Conservation (phyloP, 2,329 filamentous ascomycete species). For the Aspergillus caelatus region DNA sequence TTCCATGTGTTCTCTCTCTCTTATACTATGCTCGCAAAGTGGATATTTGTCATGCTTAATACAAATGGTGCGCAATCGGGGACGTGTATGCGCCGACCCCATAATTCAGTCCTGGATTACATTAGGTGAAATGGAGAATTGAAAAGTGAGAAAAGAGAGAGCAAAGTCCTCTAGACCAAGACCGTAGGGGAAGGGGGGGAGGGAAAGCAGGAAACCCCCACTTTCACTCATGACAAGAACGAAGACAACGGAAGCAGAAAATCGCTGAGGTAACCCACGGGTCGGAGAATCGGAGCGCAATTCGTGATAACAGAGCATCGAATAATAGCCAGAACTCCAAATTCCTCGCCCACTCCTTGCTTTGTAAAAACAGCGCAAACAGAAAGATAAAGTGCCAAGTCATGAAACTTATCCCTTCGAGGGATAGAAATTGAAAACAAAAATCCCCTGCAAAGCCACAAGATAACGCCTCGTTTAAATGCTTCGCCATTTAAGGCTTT, state of each 20-base stretch:
- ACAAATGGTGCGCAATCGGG: neutral
- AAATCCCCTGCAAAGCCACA: constrained; percentile 2
- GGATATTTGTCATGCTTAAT: constrained; percentile 1
- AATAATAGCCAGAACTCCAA: constrained; percentile 12
- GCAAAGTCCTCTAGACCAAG: neutral
- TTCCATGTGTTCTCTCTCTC: neutral
- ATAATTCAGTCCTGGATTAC: neutral
- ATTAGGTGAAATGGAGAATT: neutral
- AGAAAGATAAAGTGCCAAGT: constrained; percentile 12
- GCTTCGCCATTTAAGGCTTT: neutral
- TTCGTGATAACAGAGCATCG: constrained; percentile 7
- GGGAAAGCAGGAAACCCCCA: neutral
- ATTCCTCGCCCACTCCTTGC: constrained; percentile 29
- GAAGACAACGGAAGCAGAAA: neutral
- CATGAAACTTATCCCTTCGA: constrained; percentile 10
- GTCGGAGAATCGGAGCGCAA: constrained; percentile 5
- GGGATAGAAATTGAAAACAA: constrained; percentile 3
- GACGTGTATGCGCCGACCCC: neutral
- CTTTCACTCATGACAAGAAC: constrained; percentile 1
- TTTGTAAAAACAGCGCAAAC: constrained; percentile 21
- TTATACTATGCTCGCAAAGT: neutral
- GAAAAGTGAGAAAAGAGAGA: neutral
- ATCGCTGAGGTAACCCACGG: neutral
- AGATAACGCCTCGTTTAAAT: constrained; percentile 9
- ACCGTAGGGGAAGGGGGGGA: neutral